Percentiles rank a stretch among this genome's conserved stretches.
Conservation (phyloP, 192 early-diverging fungal genomes). For the Chytriomyces sp. region DNA sequence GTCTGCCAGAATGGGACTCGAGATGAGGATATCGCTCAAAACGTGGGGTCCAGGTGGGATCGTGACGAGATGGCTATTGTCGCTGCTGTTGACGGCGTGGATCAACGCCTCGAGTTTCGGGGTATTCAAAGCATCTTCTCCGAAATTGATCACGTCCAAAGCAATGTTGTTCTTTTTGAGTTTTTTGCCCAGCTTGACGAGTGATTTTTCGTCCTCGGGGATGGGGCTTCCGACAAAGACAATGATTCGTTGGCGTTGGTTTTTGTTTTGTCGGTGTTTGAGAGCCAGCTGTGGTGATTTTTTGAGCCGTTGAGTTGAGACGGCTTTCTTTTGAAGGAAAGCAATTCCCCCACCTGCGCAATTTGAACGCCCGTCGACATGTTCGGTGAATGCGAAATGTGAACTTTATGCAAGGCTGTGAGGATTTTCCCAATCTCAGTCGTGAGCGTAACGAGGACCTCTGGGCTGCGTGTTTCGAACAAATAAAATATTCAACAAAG, state of each 20-base stretch:
- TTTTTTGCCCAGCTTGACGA: slow-evolving; percentile 92
- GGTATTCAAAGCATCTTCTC: slow-evolving; percentile 87
- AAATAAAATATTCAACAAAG: not conserved
- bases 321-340: no score
- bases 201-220: slow-evolving; percentile 71
- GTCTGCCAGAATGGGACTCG: slow-evolving; percentile 86
- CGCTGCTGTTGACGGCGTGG: slow-evolving; percentile 84
- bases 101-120: slow-evolving; percentile 91
- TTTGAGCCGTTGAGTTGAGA: not conserved
- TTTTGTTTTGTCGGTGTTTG: slow-evolving; percentile 97
- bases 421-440: slow-evolving; percentile 89
- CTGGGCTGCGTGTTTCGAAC: slow-evolving; percentile 64
- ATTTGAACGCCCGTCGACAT: slow-evolving; percentile 91
- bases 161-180: slow-evolving; percentile 98
- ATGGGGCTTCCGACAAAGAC: slow-evolving; percentile 93
- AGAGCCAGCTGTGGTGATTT: slow-evolving; percentile 70
- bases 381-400: slow-evolving; percentile 72
- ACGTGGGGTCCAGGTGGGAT: slow-evolving; percentile 94
- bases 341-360: slow-evolving; percentile 73
- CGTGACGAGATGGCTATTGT: slow-evolving; percentile 91
- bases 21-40: slow-evolving; percentile 84
- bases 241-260: slow-evolving; percentile 91
- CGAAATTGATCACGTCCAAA: slow-evolving; percentile 95
- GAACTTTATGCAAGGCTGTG: slow-evolving; percentile 80
- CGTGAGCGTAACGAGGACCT: slow-evolving; percentile 91